Evolutionary conservation across 2,329 filamentous ascomycete genomes (phyloP), one percentile per base, ranked within the genome.

Genomic region (Hymenoscyphus occultus): DNA sequence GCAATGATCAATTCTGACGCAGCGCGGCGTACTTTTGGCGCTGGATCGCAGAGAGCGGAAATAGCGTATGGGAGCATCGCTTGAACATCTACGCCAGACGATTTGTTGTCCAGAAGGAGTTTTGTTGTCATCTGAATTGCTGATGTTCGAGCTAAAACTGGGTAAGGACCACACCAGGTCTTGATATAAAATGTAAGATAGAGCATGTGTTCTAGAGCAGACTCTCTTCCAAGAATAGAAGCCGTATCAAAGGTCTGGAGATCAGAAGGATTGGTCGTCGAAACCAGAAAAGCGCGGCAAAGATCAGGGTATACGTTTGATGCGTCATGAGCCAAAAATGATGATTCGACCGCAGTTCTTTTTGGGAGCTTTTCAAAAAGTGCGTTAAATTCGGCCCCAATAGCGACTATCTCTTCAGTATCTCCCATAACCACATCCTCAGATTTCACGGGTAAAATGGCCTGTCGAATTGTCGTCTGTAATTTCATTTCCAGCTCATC

Each of bases 41-140:
- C 91, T 5, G 87, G 79, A 75, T 98, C 94, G 31, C 86, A 82
- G 19, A 98, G 83, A 28, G 90, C 90, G 45, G 84, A 81, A 57
- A 97, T 79, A 39, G 89, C 81, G 77, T 96, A 97, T 2, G 94
- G 94, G n/a, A 97, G 74, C 19, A 97, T 76, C 12, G 86, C 85
- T 74, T 98, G 94, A 59, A 93, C 82, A 74, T 97, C 90, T 7
- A 84, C 74, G 22, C 80, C 79, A 28, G 74, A 76, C 62, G 79
- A 80, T 65, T 83, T 81, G 14, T 78, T 77, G 10, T 78, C 76
- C 62, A 85, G 84, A 19, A 92, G 75, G 32, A 82, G 80, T 39
- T 80, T 80, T 65, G 86, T 85, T 14, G 86, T 83, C 73, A 86
- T 82, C 51, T 88, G 86, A 59, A 97, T 77, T 12, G 93, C 91